Evolutionary conservation across 1,139 yeast genomes (phyloP).

Genomic region (Sugiyamaella japonica): DNA sequence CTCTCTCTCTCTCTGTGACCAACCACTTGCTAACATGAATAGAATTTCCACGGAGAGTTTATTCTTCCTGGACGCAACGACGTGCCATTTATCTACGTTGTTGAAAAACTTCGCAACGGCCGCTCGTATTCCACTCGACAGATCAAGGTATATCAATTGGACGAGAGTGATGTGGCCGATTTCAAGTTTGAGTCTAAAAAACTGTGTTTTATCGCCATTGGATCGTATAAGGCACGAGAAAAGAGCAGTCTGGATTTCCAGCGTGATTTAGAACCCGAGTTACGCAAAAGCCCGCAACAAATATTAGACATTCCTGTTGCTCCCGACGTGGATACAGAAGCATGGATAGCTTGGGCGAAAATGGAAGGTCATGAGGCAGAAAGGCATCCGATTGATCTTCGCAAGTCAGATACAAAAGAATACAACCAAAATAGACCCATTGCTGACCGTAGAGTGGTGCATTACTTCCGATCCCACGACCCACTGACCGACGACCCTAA

Average conservation of each 20-base stretch:
- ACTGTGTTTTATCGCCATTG: conserved; percentile 33
- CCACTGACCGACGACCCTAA: conserved; percentile 31
- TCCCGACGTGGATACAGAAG: conserved; percentile 36
- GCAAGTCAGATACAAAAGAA: conserved; percentile 33
- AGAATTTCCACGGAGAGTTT: conserved; percentile 38
- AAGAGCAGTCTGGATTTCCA: conserved; percentile 29
- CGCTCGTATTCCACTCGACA: conserved; percentile 34
- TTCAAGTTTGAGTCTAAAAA: conserved; percentile 29
- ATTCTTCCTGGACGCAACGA: conserved; percentile 36
- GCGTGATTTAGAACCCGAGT: conserved; percentile 26
- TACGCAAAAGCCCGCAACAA: conserved; percentile 20
- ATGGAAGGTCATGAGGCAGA: conserved; percentile 24
- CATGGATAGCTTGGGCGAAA: conserved; percentile 30
- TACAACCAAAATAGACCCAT: conserved; percentile 27
- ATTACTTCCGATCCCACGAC: conserved; percentile 33
- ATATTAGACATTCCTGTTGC: conserved; percentile 31
- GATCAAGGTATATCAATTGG: conserved; percentile 36
- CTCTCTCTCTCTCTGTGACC: neutral
- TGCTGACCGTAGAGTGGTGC: conserved; percentile 34
- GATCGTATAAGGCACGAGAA: conserved; percentile 36
- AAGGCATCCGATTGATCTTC: conserved; percentile 38
- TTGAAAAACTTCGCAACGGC: conserved; percentile 36
- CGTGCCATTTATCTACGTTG: conserved; percentile 37
- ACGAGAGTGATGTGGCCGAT: conserved; percentile 24
- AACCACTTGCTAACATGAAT: conserved; percentile 12